Evolutionary conservation across 2,329 filamentous ascomycete genomes (phyloP).

Genomic region (Alternaria novae-zelandiae): DNA sequence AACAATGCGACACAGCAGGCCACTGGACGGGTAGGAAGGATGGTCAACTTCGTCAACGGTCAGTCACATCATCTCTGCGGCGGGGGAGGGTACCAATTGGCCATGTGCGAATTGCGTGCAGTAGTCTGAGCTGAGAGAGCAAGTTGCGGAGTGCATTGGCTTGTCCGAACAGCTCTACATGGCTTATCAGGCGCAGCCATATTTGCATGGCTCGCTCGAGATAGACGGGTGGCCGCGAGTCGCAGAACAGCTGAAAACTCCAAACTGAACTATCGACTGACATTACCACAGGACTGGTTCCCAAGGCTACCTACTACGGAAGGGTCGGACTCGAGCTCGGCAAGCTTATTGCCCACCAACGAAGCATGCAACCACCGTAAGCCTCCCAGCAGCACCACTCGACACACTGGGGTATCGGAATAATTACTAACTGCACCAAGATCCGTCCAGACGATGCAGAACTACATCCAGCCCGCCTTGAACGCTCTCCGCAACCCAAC

Average conservation of each 20-base stretch:
- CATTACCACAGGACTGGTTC: conserved; percentile 72
- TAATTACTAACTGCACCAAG: conserved; percentile 57
- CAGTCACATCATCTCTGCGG: conserved; percentile 52
- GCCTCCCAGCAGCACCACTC: conserved; percentile 42
- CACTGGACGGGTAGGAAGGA: conserved; percentile 67
- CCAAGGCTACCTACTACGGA: conserved; percentile 88
- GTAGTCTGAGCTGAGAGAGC: background rate
- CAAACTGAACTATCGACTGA: conserved; percentile 15
- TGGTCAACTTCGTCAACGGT: conserved; percentile 87
- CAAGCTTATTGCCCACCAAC: conserved; percentile 85
- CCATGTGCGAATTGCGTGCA: background rate
- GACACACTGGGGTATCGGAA: background rate
- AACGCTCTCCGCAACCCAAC: conserved; percentile 74
- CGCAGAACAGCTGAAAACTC: background rate
- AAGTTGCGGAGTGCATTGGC: conserved; percentile 23
- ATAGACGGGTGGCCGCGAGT: background rate
- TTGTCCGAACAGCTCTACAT: conserved; percentile 8
- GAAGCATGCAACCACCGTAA: conserved; percentile 96
- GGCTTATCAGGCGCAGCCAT: conserved; percentile 16
- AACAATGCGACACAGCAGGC: conserved; percentile 51
- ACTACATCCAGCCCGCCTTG: conserved; percentile 78
- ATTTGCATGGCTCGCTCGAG: background rate
- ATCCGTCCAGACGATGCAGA: conserved; percentile 80
- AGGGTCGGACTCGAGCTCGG: conserved; percentile 85
- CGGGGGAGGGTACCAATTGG: conserved; percentile 11